These are phyloP conservation scores for Ziziphus jujuba DNA, from an alignment of 306 rosid genomes.

Conservation along the genomic window DNA sequence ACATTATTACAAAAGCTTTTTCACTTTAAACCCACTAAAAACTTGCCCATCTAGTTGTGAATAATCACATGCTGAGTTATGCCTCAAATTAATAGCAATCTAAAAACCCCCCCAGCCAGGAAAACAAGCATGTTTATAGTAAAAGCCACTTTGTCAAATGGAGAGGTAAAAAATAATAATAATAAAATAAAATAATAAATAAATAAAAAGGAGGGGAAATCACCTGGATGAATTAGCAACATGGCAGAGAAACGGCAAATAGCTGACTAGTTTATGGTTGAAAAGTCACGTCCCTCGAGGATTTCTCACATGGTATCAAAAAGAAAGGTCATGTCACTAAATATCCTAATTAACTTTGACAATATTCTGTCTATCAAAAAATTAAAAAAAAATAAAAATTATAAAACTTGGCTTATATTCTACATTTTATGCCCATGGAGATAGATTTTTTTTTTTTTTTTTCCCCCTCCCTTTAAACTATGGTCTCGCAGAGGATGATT, in stretches of 20 bases:
- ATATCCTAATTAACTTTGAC: not conserved
- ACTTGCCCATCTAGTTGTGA: slow-evolving; percentile 8
- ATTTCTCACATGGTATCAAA: slow-evolving; percentile 73
- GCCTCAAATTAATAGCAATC: not conserved
- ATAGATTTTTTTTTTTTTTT: not conserved
- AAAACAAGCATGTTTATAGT: too few species aligned
- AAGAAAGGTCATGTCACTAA: slow-evolving; percentile 41
- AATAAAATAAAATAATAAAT: slow-evolving; percentile 16
- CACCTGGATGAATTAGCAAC: not conserved
- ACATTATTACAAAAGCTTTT: slow-evolving; percentile 39
- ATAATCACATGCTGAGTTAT: slow-evolving; percentile 1
- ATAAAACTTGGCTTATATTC: not conserved
- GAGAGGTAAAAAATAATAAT: not conserved
- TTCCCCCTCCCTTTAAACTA: too few species aligned
- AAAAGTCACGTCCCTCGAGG: slow-evolving; percentile 53
- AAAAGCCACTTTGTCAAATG: not conserved
- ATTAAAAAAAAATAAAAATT: too few species aligned
- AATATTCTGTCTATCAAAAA: not conserved
- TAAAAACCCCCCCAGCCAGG: not conserved
- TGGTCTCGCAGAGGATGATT: not conserved
- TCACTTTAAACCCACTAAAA: slow-evolving; percentile 40
- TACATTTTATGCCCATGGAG: not conserved
- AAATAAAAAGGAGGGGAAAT: slow-evolving; percentile 34
- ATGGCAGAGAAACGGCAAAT: slow-evolving; percentile 24
- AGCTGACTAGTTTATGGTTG: slow-evolving; percentile 47